Conservation (phyloP, 2,329 filamentous ascomycete species). For the Penicillium italicum region DNA sequence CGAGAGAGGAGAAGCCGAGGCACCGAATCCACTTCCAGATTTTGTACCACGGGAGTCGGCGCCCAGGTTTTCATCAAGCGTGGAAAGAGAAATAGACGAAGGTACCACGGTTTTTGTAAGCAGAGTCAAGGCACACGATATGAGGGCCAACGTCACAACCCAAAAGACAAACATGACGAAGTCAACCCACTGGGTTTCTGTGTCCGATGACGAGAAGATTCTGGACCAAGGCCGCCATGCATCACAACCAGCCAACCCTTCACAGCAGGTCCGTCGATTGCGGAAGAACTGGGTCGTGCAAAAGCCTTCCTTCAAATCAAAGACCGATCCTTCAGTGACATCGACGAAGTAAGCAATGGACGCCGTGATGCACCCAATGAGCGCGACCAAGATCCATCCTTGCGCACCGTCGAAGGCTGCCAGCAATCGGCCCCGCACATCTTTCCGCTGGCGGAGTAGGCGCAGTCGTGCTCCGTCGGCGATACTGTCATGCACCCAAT, state of each 20-base stretch:
- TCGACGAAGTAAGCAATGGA: slow-evolving; percentile 84
- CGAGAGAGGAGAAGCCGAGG: slow-evolving; percentile 41
- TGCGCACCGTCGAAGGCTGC: slow-evolving; percentile 81
- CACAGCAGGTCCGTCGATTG: slow-evolving; percentile 66
- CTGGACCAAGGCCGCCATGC: slow-evolving; percentile 65
- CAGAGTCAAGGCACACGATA: slow-evolving; percentile 76
- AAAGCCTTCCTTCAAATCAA: slow-evolving; percentile 88
- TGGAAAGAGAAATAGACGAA: slow-evolving; percentile 79
- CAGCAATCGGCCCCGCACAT: slow-evolving; percentile 73
- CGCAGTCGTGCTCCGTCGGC: slow-evolving; percentile 89
- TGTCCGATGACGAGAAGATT: slow-evolving; percentile 52
- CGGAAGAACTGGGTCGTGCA: slow-evolving; percentile 70
- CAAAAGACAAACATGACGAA: slow-evolving; percentile 71
- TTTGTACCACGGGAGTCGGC: slow-evolving; percentile 55
- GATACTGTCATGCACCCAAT: slow-evolving; percentile 98
- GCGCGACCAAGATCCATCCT: slow-evolving; percentile 88
- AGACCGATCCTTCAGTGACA: slow-evolving; percentile 77
- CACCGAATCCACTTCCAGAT: slow-evolving; percentile 42
- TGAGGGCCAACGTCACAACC: slow-evolving; percentile 65
- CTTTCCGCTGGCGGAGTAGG: slow-evolving; percentile 73
- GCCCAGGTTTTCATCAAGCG: slow-evolving; percentile 86
- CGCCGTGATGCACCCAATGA: slow-evolving; percentile 84
- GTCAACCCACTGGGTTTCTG: slow-evolving; percentile 62
- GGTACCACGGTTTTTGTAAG: slow-evolving; percentile 93
- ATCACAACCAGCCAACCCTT: slow-evolving; percentile 52